Base-by-base conservation (phyloP, 805 yeast genomes). In the Candida parachauliodes region DNA sequence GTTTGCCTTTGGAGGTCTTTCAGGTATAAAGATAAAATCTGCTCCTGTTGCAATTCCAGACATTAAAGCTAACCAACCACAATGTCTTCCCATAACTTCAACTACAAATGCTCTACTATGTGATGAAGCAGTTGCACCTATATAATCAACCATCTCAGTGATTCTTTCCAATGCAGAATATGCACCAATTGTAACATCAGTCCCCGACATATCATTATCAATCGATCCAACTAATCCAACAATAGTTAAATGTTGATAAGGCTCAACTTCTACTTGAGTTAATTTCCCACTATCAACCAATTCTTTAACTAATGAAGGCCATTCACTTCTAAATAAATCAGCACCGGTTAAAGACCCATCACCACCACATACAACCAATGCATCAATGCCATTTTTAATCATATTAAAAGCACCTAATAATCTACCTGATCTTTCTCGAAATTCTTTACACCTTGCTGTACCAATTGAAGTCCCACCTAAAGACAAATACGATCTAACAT, bases 11-110 rank as follows among this genome's bases (percentile, higher is more conserved):
- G 88, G 80, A 5, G 93, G 91, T 49, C 77, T 75, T 59, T 84
- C 94, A 12, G 94, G 94, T 46, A 84, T 83, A 51, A 84, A 77
- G 33, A 84, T 80, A 51, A 75, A 84, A 59, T 84, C 94, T 2
- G 94, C 91, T 46, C 88, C 78, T 11, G 88, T 79, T 10, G 88
- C 76, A 42, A 84, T 70, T 46, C 93, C 94, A 12, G 91, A 80
- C 83, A 83, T 78, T 44, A 84, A 65, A 1, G 85, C 91, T 45
- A 84, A 70, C 94, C 94, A 84, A 45, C 94, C 94, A 68, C 94
- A 84, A 58, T 84, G 88, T 61, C 94, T 73, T 43, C 94, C 94
- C 94, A 84, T 84, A 14, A 84, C 94, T 64, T 84, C 94, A 28
- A 84, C 79, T 28, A 84, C 86, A 52, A 84, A 84, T 3, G 91